Evolutionary conservation across 495 filamentous ascomycete species (phyloP), one percentile per base, ranked within the genome.

Genomic region (Xylona heveae): DNA sequence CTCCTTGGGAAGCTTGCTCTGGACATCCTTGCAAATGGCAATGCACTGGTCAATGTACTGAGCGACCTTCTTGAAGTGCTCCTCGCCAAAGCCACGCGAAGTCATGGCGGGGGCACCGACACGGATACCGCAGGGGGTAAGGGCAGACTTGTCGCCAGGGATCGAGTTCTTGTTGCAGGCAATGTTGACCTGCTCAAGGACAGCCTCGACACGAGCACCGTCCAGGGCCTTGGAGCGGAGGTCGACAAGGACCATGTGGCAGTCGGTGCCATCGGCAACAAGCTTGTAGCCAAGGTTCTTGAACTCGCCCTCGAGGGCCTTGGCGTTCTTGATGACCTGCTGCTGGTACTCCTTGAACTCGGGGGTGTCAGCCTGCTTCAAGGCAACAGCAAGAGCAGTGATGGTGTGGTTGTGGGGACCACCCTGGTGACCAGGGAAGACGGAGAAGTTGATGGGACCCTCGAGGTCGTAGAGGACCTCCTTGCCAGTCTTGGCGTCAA

Each of bases 361-460:
- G 22, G 80, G 77, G 34, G 74, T 78, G 39, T 68, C 73, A 31
- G 80, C 85, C 62, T 99, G 90, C 64, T 92, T 88, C 39, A 99
- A 68, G 28, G 90, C 90, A 42, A 95, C 90, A 19, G 90, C 79
- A 33, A 99, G 67, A 41, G 90, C 90, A 24, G 90, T 99, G 59
- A 99, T 99, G 54, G 90, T 99, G 69, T 99, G 90, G 66, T 99
- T 99, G 64, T 99, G 90, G 18, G 90, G 90, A 33, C 90, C 90
- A 49, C 90, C 90, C 64, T 99, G 90, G 61, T 99, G 90, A 38
- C 90, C 90, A 28, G 90, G 90, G 68, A 99, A 99, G 53, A 99
- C 90, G 37, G 83, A 92, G 58, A 91, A 85, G 66, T 99, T 99
- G 61, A 99, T 99, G 28, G 83, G 82, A 35, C 66, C 62, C 63